Conservation (phyloP, 1,139 yeast species). For the Blastobotrys buckinghamii region DNA sequence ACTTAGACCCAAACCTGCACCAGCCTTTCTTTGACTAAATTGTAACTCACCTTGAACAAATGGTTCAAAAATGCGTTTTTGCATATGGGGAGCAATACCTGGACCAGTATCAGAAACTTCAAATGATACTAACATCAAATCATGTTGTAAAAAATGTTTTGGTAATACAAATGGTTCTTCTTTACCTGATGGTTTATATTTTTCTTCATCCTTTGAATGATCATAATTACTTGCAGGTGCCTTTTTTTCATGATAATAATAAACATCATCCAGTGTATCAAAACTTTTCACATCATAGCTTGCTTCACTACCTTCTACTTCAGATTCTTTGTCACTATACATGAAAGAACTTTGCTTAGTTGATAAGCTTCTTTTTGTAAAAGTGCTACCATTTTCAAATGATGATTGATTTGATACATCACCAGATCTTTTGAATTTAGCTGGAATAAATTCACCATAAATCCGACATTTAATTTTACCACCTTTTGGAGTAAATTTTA, state of each 20-base stretch:
- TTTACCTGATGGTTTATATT: neutral
- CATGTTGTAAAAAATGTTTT: constrained; percentile 8
- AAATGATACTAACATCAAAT: constrained; percentile 17
- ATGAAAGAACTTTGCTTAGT: constrained; percentile 1
- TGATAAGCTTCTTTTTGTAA: constrained; percentile 11
- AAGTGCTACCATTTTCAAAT: constrained; percentile 13
- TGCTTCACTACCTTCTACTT: neutral
- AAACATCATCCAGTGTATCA: neutral
- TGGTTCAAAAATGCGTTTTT: constrained; percentile 83
- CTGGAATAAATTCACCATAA: constrained; percentile 5
- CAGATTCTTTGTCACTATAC: neutral
- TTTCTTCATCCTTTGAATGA: neutral
- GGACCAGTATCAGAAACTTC: constrained; percentile 80
- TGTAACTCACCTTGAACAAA: constrained; percentile 94
- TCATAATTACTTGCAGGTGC: neutral
- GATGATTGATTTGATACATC: constrained; percentile 6
- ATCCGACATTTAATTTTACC: constrained; percentile 53
- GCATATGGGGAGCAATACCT: constrained; percentile 78
- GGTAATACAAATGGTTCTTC: neutral
- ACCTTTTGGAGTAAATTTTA: constrained; percentile 87
- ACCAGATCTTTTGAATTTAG: neutral
- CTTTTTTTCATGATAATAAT: neutral
- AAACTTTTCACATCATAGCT: neutral
- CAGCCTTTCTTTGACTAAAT: constrained; percentile 78
- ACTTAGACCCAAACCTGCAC: constrained; percentile 87